Base-by-base conservation (phyloP, 768 basidiomycete species). In the Hypholoma sublateritium region DNA sequence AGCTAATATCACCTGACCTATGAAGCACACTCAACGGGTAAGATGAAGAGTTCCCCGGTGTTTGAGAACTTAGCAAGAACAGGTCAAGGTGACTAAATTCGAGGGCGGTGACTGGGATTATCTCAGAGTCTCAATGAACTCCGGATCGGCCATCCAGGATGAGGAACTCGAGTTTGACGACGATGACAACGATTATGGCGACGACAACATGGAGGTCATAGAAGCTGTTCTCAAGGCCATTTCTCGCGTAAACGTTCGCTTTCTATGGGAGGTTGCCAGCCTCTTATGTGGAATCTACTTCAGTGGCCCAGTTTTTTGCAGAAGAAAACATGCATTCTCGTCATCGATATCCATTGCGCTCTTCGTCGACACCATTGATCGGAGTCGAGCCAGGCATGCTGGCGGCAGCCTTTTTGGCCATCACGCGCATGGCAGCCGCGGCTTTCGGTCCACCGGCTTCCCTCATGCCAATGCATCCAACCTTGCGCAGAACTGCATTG, bases 21-120 rank as follows among this genome's bases (percentile, higher is more conserved):
- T 96, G 94, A 89, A 74, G 88, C 39, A 90, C 92, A 0, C 85
- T 98, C 73, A 95, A 98, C 65, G 97, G 97, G 91, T 95, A 66
- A 62, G 87, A 74, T 41, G 24, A 35, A 56, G 32, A 42, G 12
- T 25, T 44, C 61, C 32, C 24, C 13, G 41, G 37, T 56, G 56
- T 48, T 42, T 36, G n/a, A n/a, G n/a, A n/a, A n/a, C n/a, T n/a
- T n/a, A n/a, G n/a, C n/a, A n/a, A n/a, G n/a, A n/a, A n/a, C n/a
- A n/a, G n/a, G n/a, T n/a, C n/a, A n/a, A n/a, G n/a, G n/a, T n/a
- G n/a, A n/a, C n/a, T n/a, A n/a, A n/a, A n/a, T n/a, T n/a, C n/a
- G n/a, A n/a, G n/a, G n/a, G n/a, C n/a, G n/a, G n/a, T n/a, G n/a
- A n/a, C n/a, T n/a, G n/a, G n/a, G n/a, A n/a, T n/a, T n/a, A n/a